These are phyloP conservation scores for Asterochloris sp. DNA, from an alignment of 139 green algal species.

Conservation along the genomic window DNA sequence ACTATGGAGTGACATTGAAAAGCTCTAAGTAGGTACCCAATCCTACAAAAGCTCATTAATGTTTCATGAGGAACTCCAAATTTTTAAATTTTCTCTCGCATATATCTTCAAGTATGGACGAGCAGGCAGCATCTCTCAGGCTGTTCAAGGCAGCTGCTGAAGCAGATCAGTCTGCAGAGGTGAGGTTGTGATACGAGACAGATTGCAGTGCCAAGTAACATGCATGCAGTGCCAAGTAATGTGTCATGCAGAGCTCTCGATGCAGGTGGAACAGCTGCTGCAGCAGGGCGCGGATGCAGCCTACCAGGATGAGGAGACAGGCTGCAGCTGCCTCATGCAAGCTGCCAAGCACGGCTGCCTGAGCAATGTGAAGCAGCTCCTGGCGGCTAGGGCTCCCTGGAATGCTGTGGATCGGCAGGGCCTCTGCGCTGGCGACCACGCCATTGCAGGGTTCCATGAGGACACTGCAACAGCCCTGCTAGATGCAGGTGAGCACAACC, in stretches of 20 bases:
- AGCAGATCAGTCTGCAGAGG: too few relatives aligned
- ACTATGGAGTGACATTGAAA: too few relatives aligned
- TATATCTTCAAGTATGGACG: too few relatives aligned
- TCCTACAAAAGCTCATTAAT: too few relatives aligned
- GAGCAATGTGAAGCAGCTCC: slow-evolving; percentile 41
- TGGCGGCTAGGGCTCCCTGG: slow-evolving; percentile 63
- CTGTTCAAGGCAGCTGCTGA: too few relatives aligned
- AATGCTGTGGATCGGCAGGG: slow-evolving; percentile 66
- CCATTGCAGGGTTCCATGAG: slow-evolving; percentile 33
- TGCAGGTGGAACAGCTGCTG: slow-evolving; percentile 11
- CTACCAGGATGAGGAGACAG: slow-evolving; percentile 28
- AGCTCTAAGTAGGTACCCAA: too few relatives aligned
- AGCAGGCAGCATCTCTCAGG: too few relatives aligned
- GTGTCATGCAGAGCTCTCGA: neutral
- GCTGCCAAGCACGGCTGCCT: slow-evolving; percentile 45
- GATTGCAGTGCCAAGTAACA: too few relatives aligned
- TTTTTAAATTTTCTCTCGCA: too few relatives aligned
- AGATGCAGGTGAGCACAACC: slow-evolving; percentile 29
- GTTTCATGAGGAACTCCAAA: too few relatives aligned
- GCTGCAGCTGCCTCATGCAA: slow-evolving; percentile 42
- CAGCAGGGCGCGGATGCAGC: slow-evolving; percentile 12
- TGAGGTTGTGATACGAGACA: too few relatives aligned
- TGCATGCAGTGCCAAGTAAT: too few relatives aligned
- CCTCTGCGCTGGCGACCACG: slow-evolving; percentile 68
- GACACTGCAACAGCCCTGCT: slow-evolving; percentile 58